phyloP scores from a whole-genome alignment of 108 stramenopile species.

The Cyclotella kingstonii region DNA sequence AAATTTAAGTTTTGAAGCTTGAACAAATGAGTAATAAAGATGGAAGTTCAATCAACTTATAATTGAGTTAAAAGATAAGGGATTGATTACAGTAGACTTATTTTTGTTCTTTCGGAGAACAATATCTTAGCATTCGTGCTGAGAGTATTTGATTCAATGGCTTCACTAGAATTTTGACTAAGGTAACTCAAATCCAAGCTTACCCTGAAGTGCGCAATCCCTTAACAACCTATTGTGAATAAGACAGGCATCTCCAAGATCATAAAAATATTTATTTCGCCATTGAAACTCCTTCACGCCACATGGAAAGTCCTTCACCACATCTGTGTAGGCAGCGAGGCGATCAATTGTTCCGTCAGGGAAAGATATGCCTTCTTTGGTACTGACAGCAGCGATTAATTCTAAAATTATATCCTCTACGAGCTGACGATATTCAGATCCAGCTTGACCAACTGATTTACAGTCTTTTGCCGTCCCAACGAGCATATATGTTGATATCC shows the following conservation, averaged over 20 bases:
- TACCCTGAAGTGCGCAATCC: conserved; percentile 61
- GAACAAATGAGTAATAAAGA: too few species aligned
- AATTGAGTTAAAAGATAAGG: too few species aligned
- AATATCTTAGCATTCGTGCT: too few species aligned
- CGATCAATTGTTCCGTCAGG: conserved; percentile 57
- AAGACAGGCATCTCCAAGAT: conserved; percentile 64
- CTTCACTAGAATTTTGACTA: conserved; percentile 7
- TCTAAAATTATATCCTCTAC: conserved; percentile 67
- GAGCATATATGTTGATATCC: conserved; percentile 92
- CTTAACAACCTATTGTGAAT: conserved; percentile 63
- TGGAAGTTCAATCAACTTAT: too few species aligned
- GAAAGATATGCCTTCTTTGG: conserved; percentile 64
- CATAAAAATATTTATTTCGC: conserved; percentile 84
- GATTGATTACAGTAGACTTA: too few species aligned
- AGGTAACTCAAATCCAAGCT: conserved; percentile 68
- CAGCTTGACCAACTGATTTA: conserved; percentile 72
- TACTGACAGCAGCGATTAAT: conserved; percentile 54
- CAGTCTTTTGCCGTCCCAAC: conserved; percentile 83
- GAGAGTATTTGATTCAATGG: not conserved
- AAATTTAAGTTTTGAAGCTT: too few species aligned
- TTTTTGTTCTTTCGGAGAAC: not conserved
- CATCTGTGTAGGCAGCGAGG: conserved; percentile 87
- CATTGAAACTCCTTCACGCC: conserved; percentile 95
- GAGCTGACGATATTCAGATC: conserved; percentile 58
- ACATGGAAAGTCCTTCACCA: conserved; percentile 88